Evolutionary conservation across 116 monocot genomes (phyloP).

Genomic region (Dioscorea cayenensis): DNA sequence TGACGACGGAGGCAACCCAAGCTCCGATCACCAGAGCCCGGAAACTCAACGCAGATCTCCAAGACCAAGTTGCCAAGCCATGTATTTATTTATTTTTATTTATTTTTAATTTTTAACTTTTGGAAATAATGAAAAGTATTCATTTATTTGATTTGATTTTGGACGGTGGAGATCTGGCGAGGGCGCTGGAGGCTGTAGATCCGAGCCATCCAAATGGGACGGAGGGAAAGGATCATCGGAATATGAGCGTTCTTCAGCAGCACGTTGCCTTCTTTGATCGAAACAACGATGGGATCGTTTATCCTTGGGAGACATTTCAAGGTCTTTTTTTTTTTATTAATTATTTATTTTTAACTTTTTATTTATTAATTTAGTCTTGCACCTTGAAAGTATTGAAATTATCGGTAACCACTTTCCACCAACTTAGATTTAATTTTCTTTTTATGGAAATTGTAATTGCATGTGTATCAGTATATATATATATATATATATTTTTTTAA

Average conservation of each 20-base stretch:
- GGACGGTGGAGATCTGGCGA: constrained; percentile 28
- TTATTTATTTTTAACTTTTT: background rate
- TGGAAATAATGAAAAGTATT: background rate
- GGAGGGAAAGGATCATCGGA: constrained; percentile 16
- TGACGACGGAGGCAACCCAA: constrained; percentile 12
- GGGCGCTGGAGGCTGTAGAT: constrained; percentile 44
- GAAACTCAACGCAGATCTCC: constrained; percentile 36
- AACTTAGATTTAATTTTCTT: too few species aligned
- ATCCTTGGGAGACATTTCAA: constrained; percentile 13
- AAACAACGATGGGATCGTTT: constrained; percentile 28
- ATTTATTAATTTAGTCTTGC: too few species aligned
- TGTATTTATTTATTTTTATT: constrained; percentile 15
- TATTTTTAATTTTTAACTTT: background rate
- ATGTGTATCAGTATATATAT: too few species aligned
- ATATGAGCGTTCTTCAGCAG: constrained; percentile 35
- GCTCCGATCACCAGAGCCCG: constrained; percentile 35
- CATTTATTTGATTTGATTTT: background rate
- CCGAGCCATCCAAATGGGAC: constrained; percentile 42
- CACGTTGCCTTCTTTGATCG: constrained; percentile 29
- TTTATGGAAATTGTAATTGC: too few species aligned
- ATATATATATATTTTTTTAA: too few species aligned
- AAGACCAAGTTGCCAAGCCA: constrained; percentile 25
- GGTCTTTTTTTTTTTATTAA: constrained; percentile 1
- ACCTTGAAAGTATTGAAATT: too few species aligned
- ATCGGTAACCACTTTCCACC: too few species aligned